phyloP scores from a whole-genome alignment of 352 stramenopile genomes.

The Phytophthora melonis region DNA sequence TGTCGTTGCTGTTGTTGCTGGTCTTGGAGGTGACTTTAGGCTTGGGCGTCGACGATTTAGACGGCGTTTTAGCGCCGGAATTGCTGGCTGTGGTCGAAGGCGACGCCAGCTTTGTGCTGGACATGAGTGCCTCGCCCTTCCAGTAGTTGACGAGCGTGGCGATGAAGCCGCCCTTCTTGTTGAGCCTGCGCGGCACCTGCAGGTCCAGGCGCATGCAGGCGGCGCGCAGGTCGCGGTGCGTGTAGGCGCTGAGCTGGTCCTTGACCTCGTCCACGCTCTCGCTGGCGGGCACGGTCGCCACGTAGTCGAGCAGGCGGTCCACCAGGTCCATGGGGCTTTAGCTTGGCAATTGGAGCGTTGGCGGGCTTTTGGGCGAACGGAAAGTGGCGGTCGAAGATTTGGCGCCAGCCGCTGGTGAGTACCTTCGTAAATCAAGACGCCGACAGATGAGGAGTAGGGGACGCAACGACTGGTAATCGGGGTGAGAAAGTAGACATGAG shows the following conservation, averaged over 20 bases:
- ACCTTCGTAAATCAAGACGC: too few relatives aligned
- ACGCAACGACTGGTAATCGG: too few relatives aligned
- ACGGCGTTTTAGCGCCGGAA: not conserved
- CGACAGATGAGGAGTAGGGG: not conserved
- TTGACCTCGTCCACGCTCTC: constrained; percentile 21
- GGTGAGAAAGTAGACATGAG: too few relatives aligned
- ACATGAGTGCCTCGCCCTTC: not conserved
- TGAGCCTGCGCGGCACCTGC: constrained; percentile 7
- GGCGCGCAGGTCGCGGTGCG: constrained; percentile 20
- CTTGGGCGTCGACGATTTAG: not conserved
- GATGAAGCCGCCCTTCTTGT: constrained; percentile 31
- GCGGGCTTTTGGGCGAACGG: not conserved
- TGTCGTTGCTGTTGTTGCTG: not conserved
- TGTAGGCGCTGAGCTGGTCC: constrained; percentile 29
- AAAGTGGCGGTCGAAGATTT: not conserved
- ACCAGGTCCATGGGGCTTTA: constrained; percentile 15
- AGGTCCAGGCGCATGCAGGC: constrained; percentile 26
- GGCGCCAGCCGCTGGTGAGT: not conserved
- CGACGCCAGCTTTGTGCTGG: not conserved
- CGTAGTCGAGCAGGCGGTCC: constrained; percentile 27
- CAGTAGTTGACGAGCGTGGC: constrained; percentile 22
- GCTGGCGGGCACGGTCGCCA: constrained; percentile 16
- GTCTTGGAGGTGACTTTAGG: constrained; percentile 2
- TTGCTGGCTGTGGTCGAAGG: not conserved
- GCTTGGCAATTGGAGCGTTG: not conserved